Evolutionary conservation across 345 rosid species (phyloP).

Genomic region (Ricinus communis): DNA sequence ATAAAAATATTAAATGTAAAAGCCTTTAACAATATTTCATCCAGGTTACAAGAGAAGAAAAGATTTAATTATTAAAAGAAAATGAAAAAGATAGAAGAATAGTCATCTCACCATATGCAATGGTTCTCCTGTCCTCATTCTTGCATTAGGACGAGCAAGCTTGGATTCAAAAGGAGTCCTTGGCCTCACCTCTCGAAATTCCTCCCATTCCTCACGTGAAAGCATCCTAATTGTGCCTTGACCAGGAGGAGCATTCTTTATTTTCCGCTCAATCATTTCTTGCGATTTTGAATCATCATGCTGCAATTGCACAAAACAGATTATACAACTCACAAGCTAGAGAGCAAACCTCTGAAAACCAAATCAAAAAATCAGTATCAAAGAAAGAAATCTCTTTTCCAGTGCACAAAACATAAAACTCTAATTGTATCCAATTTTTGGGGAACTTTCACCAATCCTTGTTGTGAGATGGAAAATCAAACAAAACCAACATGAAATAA

Average conservation of each 20-base stretch:
- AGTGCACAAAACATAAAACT: neutral
- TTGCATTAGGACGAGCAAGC: constrained; percentile 86
- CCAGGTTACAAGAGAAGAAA: neutral
- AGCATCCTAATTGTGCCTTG: constrained; percentile 86
- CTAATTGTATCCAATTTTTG: neutral
- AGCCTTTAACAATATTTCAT: neutral
- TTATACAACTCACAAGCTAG: neutral
- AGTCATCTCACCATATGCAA: constrained; percentile 48
- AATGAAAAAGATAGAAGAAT: constrained; percentile 4
- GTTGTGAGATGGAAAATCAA: neutral
- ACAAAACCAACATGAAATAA: neutral
- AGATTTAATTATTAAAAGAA: neutral
- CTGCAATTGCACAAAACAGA: constrained; percentile 32
- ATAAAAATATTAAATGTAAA: neutral
- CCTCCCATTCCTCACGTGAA: constrained; percentile 83
- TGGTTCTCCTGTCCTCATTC: constrained; percentile 78
- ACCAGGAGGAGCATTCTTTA: constrained; percentile 75
- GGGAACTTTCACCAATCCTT: neutral
- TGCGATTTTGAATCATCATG: constrained; percentile 78
- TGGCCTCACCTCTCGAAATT: constrained; percentile 82
- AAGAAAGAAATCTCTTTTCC: neutral
- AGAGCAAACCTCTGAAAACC: neutral
- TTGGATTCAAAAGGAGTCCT: constrained; percentile 94
- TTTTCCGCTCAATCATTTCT: constrained; percentile 83
- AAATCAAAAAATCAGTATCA: neutral